Evolutionary conservation across 305 asterid species (phyloP), one percentile per base, ranked within the genome.

Genomic region (Fraxinus latifolia): DNA sequence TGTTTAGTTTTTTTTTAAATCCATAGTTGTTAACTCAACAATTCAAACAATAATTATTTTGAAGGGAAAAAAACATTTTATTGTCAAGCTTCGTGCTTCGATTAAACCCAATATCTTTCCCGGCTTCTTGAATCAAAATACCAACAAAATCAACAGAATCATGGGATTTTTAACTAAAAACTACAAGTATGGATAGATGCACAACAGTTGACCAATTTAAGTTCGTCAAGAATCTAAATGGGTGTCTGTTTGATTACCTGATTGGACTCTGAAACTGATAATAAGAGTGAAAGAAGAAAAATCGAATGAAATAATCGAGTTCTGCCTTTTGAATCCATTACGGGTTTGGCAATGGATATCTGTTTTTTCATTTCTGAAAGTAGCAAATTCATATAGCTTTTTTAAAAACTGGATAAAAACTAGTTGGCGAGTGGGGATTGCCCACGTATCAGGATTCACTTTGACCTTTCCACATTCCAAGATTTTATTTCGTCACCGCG

Each of bases 211-310:
- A 62, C 34, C 14, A 53, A 65, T 31, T 7, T 77, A 37, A 4
- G 44, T 79, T 25, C 11, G 37, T 67, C 36, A 65, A 80, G 27
- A 82, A 77, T 29, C 76, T 36, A 37, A 23, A 71, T 33, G 5
- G 34, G 7, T 23, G 77, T 58, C 21, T 55, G 62, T 58, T 50
- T 67, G 50, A 60, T 21, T 80, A 89, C 92, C 92, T 86, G 87
- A 73, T 80, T 85, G 75, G 91, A 86, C 37, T 81, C 83, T 11
- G 86, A 76, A 29, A 85, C 73, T 23, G 85, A 70, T 72, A 78
- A 80, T 39, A 89, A 12, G 36, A 84, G 88, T 12, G 87, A 78
- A 34, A 87, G 81, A 50, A 82, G 79, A 55, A 27, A 81, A 31
- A 50, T 9, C 2, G 29, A 31, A 7, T 8, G 83, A 36, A 29